Evolutionary conservation across 306 rosid genomes (phyloP).

Genomic region (Phaseolus lunatus): DNA sequence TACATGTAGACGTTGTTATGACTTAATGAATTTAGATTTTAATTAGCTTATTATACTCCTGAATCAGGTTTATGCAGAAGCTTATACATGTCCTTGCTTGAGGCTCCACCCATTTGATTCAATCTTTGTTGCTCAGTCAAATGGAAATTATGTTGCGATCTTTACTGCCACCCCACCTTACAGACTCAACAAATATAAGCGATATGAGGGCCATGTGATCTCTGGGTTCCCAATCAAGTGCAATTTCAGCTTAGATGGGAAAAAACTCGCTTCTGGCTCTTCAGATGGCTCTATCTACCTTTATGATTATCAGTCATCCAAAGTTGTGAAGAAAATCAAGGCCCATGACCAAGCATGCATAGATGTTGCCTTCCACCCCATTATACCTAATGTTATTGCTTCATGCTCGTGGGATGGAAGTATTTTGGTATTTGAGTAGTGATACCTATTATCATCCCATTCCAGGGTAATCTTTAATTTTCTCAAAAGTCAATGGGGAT

Average conservation of each 20-base stretch:
- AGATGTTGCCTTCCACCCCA: constrained; percentile 80
- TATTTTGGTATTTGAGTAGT: constrained; percentile 70
- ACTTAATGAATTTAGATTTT: constrained; percentile 22
- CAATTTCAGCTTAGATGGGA: constrained; percentile 79
- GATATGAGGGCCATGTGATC: constrained; percentile 78
- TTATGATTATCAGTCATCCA: constrained; percentile 73
- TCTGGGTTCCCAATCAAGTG: constrained; percentile 90
- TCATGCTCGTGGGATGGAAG: constrained; percentile 89
- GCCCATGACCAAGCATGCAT: constrained; percentile 76
- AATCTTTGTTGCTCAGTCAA: constrained; percentile 83
- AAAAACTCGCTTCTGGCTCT: constrained; percentile 82
- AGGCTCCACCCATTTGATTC: constrained; percentile 79
- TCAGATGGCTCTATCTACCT: constrained; percentile 82
- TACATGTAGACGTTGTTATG: constrained; percentile 5
- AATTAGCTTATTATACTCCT: constrained; percentile 42
- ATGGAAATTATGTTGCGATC: constrained; percentile 80
- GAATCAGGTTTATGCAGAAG: constrained; percentile 89
- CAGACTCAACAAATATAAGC: constrained; percentile 86
- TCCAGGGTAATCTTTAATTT: constrained; percentile 4
- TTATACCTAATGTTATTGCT: constrained; percentile 75
- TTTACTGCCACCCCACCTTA: constrained; percentile 79
- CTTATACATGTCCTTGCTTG: constrained; percentile 87
- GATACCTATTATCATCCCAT: constrained; percentile 14
- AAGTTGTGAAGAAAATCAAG: constrained; percentile 69
- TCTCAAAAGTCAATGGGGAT: background rate